A percentile compares a stretch with the other conserved stretches of the same genome.
Evolutionary conservation across 352 stramenopile species (phyloP).

Genomic region (Pseudoperonospora humuli): DNA sequence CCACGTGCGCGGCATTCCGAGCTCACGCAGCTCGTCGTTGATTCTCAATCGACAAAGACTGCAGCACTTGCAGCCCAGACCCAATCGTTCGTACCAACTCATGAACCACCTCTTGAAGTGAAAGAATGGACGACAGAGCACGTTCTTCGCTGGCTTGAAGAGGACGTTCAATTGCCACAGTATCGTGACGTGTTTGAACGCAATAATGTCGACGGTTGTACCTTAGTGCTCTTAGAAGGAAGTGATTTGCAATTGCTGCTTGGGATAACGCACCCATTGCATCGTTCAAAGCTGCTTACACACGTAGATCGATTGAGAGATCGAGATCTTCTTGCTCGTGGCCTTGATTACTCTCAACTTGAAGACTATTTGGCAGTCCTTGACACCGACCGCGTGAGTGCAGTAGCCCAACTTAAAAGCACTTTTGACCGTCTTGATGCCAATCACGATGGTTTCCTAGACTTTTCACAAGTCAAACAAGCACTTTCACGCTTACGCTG

Average conservation of each 20-base stretch:
- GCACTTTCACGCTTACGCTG: constrained; percentile 28
- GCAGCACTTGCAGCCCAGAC: not conserved
- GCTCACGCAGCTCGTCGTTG: constrained; percentile 12
- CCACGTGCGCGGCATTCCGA: constrained; percentile 33
- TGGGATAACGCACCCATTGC: constrained; percentile 47
- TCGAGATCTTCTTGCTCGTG: constrained; percentile 46
- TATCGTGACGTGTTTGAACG: constrained; percentile 41
- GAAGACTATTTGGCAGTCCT: constrained; percentile 75
- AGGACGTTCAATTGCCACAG: constrained; percentile 42
- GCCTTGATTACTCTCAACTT: constrained; percentile 62
- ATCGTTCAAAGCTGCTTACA: constrained; percentile 44
- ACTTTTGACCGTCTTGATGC: no score
- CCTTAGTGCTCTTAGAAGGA: constrained; percentile 44
- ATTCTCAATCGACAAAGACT: no score
- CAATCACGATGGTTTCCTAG: constrained; percentile 50
- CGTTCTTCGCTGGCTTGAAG: constrained; percentile 40
- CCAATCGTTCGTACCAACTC: not conserved
- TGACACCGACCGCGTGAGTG: constrained; percentile 57
- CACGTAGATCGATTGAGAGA: constrained; percentile 58
- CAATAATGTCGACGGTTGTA: constrained; percentile 62
- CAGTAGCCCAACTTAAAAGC: constrained; percentile 60
- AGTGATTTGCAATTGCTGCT: constrained; percentile 59
- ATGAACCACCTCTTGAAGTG: constrained; percentile 23
- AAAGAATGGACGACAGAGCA: constrained; percentile 53
- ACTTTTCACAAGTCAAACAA: constrained; percentile 39